A percentile compares a stretch with the other conserved stretches of the same genome.
Conservation (phyloP, 2,329 filamentous ascomycete species). For the Aspergillus versicolor region DNA sequence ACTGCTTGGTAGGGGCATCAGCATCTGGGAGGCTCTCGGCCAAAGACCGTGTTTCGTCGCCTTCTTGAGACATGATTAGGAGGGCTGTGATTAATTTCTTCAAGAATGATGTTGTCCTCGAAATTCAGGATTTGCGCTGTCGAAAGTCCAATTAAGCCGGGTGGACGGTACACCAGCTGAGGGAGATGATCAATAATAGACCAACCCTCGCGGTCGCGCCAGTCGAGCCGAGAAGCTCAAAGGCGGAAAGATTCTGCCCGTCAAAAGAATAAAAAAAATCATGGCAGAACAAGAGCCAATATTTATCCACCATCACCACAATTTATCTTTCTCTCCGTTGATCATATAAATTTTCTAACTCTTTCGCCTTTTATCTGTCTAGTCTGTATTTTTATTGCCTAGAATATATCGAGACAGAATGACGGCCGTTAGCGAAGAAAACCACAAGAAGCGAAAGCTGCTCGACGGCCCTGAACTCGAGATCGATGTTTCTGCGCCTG, state of each 20-base stretch:
- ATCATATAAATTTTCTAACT: background rate
- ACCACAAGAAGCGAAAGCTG: conserved; percentile 69
- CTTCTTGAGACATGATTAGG: conserved; percentile 33
- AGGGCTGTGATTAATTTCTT: background rate
- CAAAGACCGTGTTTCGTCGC: conserved; percentile 26
- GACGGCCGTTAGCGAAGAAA: conserved; percentile 27
- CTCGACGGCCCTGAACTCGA: conserved; percentile 65
- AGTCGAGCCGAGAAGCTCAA: background rate
- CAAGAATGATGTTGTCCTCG: background rate
- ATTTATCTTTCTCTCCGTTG: background rate
- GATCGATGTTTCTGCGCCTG: conserved; percentile 84
- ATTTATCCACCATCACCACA: background rate
- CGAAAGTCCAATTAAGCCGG: background rate
- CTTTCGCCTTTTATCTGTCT: background rate
- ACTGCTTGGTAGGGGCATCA: conserved; percentile 48
- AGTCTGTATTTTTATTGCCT: background rate
- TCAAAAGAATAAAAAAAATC: conserved; percentile 21
- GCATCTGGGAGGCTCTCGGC: conserved; percentile 35
- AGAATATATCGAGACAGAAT: conserved; percentile 19
- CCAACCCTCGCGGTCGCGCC: background rate
- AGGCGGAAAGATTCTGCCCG: conserved; percentile 25
- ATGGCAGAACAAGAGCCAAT: background rate
- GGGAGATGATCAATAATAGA: background rate
- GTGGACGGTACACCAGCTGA: background rate
- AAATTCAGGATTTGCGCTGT: background rate